A percentile compares a stretch with the other conserved stretches of the same genome.
Evolutionary conservation across 805 yeast species (phyloP).

Genomic region (Saturnispora saitoi): DNA sequence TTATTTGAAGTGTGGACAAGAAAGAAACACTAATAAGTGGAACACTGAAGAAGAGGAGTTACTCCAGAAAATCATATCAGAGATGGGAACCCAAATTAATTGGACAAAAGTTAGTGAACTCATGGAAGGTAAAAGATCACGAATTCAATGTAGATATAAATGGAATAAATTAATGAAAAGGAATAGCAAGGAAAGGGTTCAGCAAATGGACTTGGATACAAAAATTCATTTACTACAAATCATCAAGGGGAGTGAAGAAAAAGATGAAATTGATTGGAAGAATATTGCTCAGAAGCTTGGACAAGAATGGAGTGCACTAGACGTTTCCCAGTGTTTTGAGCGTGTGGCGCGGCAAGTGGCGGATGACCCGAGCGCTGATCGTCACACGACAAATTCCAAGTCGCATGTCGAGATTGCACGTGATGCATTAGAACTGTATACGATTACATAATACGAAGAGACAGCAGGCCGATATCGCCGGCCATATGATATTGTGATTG

Average conservation of each 20-base stretch:
- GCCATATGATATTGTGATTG: background rate
- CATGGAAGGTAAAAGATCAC: conserved; percentile 81
- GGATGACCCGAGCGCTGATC: background rate
- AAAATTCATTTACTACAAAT: conserved; percentile 40
- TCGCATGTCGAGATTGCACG: background rate
- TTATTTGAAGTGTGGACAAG: conserved; percentile 83
- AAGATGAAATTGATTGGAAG: background rate
- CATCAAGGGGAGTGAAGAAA: background rate
- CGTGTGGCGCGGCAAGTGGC: conserved; percentile 2
- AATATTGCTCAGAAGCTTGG: background rate
- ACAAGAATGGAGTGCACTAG: background rate
- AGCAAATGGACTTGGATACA: conserved; percentile 36
- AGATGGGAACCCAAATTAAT: conserved; percentile 36
- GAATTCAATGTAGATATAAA: conserved; percentile 92
- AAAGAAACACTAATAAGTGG: conserved; percentile 77
- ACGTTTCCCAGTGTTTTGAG: conserved; percentile 1
- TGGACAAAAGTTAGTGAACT: conserved; percentile 89
- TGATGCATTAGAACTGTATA: background rate
- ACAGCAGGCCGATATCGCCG: background rate
- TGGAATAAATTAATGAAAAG: conserved; percentile 78
- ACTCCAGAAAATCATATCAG: conserved; percentile 40
- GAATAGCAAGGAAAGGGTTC: conserved; percentile 39
- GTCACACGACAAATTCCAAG: background rate
- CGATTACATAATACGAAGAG: background rate
- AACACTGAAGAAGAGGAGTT: conserved; percentile 65